These are phyloP conservation scores for Salix arbutifolia DNA, from an alignment of 345 rosid genomes.

Conservation along the genomic window DNA sequence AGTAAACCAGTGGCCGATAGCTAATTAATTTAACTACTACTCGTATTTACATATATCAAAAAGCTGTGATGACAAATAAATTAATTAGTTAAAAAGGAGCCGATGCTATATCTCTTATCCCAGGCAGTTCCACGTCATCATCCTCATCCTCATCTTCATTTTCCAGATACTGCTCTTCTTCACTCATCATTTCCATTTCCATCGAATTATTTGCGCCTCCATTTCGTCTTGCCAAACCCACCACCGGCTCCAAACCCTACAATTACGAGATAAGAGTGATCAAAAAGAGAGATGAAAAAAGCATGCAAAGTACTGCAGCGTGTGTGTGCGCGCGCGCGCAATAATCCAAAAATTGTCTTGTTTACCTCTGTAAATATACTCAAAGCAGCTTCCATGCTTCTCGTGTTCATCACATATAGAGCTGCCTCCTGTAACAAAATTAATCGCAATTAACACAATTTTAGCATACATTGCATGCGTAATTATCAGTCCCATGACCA, in stretches of 20 bases:
- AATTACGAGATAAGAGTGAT: too few relatives aligned
- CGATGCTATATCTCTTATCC: constrained; percentile 12
- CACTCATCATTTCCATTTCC: background rate
- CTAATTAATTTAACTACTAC: too few relatives aligned
- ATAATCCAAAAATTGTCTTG: background rate
- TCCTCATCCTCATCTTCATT: background rate
- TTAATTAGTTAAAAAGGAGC: constrained; percentile 31
- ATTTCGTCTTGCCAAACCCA: background rate
- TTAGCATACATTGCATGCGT: background rate
- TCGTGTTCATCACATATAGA: constrained; percentile 36
- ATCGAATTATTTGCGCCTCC: background rate
- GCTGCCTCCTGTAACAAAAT: constrained; percentile 42
- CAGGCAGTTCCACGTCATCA: background rate
- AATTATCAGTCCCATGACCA: background rate
- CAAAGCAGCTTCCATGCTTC: constrained; percentile 43
- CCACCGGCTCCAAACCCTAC: constrained; percentile 40
- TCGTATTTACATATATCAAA: background rate
- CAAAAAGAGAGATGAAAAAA: background rate
- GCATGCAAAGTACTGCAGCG: background rate
- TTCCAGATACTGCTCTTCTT: background rate
- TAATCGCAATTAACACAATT: background rate
- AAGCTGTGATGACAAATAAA: background rate
- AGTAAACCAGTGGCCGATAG: too few relatives aligned
- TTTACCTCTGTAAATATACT: constrained; percentile 42
- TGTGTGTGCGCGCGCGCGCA: background rate